A percentile compares a stretch with the other conserved stretches of the same genome.
These are phyloP conservation scores for Scheffersomyces coipomensis DNA, from an alignment of 805 yeast species.

Conservation along the genomic window DNA sequence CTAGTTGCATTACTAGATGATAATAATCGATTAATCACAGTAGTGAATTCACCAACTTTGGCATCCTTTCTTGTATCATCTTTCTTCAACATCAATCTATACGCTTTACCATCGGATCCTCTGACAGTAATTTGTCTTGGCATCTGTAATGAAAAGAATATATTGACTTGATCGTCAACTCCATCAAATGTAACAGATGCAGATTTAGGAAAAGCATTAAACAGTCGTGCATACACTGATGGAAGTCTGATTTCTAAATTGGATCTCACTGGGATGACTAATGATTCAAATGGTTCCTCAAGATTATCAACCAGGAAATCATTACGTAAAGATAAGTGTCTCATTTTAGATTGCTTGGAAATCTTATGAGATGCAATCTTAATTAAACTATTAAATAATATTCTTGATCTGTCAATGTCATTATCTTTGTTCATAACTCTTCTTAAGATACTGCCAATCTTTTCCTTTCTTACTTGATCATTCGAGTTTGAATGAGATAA, in stretches of 20 bases:
- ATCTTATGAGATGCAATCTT: conserved; percentile 41
- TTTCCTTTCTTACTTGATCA: conserved; percentile 24
- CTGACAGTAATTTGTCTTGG: conserved; percentile 75
- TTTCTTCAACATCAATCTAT: conserved; percentile 76
- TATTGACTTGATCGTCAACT: conserved; percentile 65
- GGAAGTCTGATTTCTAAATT: conserved; percentile 72
- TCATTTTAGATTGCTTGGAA: conserved; percentile 28
- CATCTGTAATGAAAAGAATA: conserved; percentile 80
- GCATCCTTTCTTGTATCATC: conserved; percentile 97
- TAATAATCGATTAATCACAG: conserved; percentile 76
- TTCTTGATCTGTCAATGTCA: conserved; percentile 23
- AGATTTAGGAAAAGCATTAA: conserved; percentile 45
- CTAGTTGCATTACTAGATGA: conserved; percentile 67
- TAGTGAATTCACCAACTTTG: conserved; percentile 85
- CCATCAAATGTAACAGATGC: conserved; percentile 51
- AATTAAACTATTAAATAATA: conserved; percentile 42
- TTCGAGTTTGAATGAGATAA: conserved; percentile 67
- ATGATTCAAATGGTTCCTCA: conserved; percentile 29
- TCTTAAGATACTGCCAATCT: conserved; percentile 24
- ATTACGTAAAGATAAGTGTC: conserved; percentile 33
- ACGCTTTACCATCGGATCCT: conserved; percentile 77
- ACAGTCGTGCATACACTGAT: conserved; percentile 39
- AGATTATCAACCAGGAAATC: conserved; percentile 40
- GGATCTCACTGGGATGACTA: conserved; percentile 73
- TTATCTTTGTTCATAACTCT: background rate